phyloP scores from a whole-genome alignment of 1,284 basidiomycete species.

The Trametes pubescens region DNA sequence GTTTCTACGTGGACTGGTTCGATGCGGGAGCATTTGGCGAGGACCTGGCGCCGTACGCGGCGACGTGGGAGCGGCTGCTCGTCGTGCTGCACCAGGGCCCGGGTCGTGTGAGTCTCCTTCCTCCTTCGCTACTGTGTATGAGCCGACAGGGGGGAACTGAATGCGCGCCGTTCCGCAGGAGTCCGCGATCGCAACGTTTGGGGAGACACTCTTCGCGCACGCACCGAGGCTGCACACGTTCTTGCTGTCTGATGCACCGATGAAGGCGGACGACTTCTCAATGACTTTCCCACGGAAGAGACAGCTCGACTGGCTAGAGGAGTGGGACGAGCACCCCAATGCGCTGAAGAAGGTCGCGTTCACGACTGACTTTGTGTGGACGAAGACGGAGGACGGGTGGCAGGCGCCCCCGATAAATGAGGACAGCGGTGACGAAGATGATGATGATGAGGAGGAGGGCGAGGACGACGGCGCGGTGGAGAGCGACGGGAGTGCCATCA shows the following conservation, averaged over 20 bases:
- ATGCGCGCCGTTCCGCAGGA: background rate
- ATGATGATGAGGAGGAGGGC: background rate
- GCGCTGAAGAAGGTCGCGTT: background rate
- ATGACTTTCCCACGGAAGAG: background rate
- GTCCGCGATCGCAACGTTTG: background rate
- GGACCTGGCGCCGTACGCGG: background rate
- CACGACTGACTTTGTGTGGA: background rate
- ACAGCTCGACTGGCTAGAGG: background rate
- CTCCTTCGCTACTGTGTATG: background rate
- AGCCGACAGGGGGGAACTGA: no score
- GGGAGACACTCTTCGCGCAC: background rate
- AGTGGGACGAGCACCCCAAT: background rate
- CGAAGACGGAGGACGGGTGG: background rate
- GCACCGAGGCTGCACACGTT: constrained; percentile 6
- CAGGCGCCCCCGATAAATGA: background rate
- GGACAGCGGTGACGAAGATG: background rate
- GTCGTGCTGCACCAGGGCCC: background rate
- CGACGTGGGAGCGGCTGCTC: background rate
- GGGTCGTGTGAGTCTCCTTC: background rate
- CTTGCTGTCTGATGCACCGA: background rate
- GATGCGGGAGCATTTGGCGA: constrained; percentile 1
- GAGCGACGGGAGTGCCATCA: no score
- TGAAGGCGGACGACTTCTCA: background rate
- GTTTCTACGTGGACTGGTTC: background rate
- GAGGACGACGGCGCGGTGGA: no score